Evolutionary conservation across 306 rosid genomes (phyloP).

Genomic region (Vigna trinervia): DNA sequence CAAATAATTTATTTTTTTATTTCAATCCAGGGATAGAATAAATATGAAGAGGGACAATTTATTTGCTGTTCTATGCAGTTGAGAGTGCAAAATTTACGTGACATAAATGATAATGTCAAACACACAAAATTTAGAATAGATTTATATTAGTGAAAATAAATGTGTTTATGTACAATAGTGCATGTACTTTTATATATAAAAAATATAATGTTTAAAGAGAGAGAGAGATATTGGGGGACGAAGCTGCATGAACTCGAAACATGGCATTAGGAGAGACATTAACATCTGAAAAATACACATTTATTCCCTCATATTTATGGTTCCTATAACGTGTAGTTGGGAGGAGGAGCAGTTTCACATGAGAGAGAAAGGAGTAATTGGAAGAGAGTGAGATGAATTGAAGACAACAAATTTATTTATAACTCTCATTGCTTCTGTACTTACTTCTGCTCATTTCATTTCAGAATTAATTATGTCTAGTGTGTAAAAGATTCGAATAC

Average conservation of each 20-base stretch:
- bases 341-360: constrained; percentile 43
- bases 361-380: constrained; percentile 40
- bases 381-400: constrained; percentile 43
- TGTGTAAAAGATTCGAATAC: constrained; percentile 48
- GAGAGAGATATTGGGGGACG: too few relatives aligned
- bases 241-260: constrained; percentile 18
- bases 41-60: constrained; percentile 1
- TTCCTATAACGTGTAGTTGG: constrained; percentile 53
- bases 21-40: not conserved
- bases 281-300: constrained; percentile 32
- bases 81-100: too few relatives aligned
- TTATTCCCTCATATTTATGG: constrained; percentile 49
- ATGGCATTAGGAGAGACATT: constrained; percentile 32
- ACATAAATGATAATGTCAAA: too few relatives aligned
- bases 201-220: too few relatives aligned
- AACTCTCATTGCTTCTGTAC: constrained; percentile 60
- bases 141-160: too few relatives aligned
- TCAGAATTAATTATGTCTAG: constrained; percentile 59
- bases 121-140: too few relatives aligned
- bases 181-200: too few relatives aligned
- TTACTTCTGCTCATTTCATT: constrained; percentile 48
- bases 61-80: not conserved
- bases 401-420: constrained; percentile 61
- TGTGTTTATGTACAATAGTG: too few relatives aligned
- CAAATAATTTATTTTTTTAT: not conserved